phyloP scores from a whole-genome alignment of 2,329 filamentous ascomycete genomes.

The Ambrosiella xylebori region DNA sequence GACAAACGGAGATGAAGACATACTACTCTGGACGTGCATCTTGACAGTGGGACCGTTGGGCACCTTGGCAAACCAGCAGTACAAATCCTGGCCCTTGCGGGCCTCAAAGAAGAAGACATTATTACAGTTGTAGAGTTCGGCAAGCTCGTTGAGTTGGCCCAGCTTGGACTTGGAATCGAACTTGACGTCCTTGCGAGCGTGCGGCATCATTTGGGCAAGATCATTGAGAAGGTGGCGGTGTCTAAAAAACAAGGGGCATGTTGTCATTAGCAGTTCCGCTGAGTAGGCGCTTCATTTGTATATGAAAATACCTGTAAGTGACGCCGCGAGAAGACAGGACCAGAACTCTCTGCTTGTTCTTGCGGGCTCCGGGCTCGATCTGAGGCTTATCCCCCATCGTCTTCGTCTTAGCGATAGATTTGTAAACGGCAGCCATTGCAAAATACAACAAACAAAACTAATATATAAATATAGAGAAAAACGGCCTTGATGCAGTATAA shows the following conservation, averaged over 20 bases:
- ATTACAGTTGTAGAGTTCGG: slow-evolving; percentile 77
- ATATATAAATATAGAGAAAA: neutral
- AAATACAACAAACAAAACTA: neutral
- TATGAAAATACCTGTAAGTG: slow-evolving; percentile 49
- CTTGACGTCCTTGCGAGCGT: slow-evolving; percentile 87
- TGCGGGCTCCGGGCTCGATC: slow-evolving; percentile 31
- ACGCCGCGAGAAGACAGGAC: slow-evolving; percentile 87
- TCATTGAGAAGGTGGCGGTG: slow-evolving; percentile 90
- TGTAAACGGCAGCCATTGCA: slow-evolving; percentile 57
- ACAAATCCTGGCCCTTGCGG: slow-evolving; percentile 83
- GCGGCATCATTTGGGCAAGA: slow-evolving; percentile 72
- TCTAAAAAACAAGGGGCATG: slow-evolving; percentile 27
- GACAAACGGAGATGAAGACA: slow-evolving; percentile 16
- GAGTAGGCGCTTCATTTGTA: neutral
- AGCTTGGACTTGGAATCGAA: slow-evolving; percentile 90
- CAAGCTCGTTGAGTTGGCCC: slow-evolving; percentile 59
- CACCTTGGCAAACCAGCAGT: slow-evolving; percentile 81
- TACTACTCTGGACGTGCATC: slow-evolving; percentile 64
- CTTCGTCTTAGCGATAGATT: slow-evolving; percentile 48
- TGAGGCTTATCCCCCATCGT: slow-evolving; percentile 30
- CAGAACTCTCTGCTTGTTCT: slow-evolving; percentile 61
- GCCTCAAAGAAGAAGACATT: slow-evolving; percentile 92
- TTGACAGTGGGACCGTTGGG: slow-evolving; percentile 49
- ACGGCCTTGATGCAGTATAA: neutral
- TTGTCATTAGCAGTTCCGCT: neutral